Evolutionary conservation across 2,329 filamentous ascomycete species (phyloP), one percentile per base, ranked within the genome.

Genomic region (Hymenoscyphus fraxineus): DNA sequence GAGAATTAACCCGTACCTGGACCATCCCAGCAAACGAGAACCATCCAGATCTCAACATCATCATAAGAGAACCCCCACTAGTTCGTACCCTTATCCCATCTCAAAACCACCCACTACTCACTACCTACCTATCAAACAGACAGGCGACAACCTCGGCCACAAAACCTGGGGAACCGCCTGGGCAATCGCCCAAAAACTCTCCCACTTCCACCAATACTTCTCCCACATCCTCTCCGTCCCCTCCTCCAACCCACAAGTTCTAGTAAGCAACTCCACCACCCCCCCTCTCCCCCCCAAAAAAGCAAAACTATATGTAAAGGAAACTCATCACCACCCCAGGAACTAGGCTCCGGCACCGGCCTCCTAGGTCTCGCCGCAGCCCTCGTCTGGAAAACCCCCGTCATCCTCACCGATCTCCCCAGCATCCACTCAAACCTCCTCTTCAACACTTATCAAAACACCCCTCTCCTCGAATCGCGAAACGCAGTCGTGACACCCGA

Each of bases 101-200:
- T 9, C 15, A 16, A 5, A 44, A 47, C 16, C n/a, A 6, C 15
- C 16, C 12, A 9, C 31, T 39, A 19, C n/a, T 16, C 4, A 47
- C 7, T 22, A 19, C 31, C 31, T 55, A 9, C 27, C 47, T 27
- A 27, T 27, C 22, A 27, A 27, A 31, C 32, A 65, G 64, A 96
- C 92, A 0, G 90, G 90, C 6, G 94, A 97, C 76, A 90, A 91
- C 65, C 81, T 98, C 19, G 95, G 95, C 1, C 83, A 96, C 76
- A 98, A 99, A 77, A 99, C 95, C 0, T 98, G 95, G 95, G 92
- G 91, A 0, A 94, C 93, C 0, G 94, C 93, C 0, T 96, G 93
- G 73, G 83, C 96, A 1, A 86, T 98, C 4, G 90, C 94, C 0
- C 89, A 86, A 69, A 86, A 90, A 31, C 83, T 98, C 32, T 80